phyloP scores from a whole-genome alignment of 2,329 filamentous ascomycete genomes.

The Cladobotryum mycophilum region DNA sequence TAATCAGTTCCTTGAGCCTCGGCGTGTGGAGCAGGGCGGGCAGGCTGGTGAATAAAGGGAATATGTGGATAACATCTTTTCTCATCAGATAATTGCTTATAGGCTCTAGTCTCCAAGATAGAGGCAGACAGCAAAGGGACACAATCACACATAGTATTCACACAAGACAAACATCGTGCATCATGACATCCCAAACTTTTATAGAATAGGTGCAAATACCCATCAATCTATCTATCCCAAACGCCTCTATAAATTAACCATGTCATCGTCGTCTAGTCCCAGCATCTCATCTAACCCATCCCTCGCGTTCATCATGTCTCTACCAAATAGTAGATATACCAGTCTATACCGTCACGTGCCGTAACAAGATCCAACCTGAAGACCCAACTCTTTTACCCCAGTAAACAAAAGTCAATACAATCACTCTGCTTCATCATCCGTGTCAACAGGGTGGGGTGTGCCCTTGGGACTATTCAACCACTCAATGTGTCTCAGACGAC shows the following conservation, averaged over 20 bases:
- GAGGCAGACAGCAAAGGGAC: too few species aligned
- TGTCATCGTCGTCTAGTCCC: not conserved
- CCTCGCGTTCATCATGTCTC: not conserved
- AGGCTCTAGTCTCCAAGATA: too few species aligned
- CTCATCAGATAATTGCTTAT: too few species aligned
- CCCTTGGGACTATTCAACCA: constrained; percentile 84
- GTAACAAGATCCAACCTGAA: not conserved
- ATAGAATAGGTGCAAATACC: too few species aligned
- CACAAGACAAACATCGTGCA: too few species aligned
- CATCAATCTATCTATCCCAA: not conserved
- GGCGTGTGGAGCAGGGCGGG: too few species aligned
- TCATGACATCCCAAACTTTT: too few species aligned
- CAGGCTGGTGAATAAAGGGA: too few species aligned
- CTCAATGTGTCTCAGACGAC: constrained; percentile 77
- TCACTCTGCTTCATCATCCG: constrained; percentile 61
- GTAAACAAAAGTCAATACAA: not conserved
- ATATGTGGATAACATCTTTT: too few species aligned
- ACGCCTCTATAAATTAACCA: not conserved
- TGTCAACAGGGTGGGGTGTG: constrained; percentile 69
- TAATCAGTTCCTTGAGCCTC: too few species aligned
- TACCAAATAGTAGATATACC: not conserved
- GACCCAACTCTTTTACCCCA: not conserved
- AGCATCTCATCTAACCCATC: not conserved
- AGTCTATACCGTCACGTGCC: not conserved
- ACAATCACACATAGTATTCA: too few species aligned